phyloP scores from a whole-genome alignment of 108 stramenopile genomes.

The Nannochloropsis gaditana region DNA sequence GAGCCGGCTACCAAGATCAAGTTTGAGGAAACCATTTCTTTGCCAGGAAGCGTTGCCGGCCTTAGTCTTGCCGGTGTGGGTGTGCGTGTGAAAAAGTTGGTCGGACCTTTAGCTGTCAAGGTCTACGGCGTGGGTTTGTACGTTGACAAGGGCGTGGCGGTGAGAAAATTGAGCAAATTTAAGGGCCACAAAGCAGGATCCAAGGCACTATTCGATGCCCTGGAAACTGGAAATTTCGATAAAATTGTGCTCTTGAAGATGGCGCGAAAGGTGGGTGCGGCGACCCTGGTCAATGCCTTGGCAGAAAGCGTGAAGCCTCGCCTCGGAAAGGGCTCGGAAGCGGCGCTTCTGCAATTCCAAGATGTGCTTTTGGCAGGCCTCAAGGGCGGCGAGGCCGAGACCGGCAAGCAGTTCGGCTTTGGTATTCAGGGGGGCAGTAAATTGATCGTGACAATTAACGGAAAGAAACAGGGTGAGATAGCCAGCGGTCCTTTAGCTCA shows the following conservation, averaged over 20 bases:
- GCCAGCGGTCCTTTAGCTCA: neutral
- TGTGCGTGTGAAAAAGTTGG: slow-evolving; percentile 52
- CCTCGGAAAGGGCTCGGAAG: slow-evolving; percentile 36
- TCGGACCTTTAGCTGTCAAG: slow-evolving; percentile 51
- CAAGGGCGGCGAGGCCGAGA: slow-evolving; percentile 24
- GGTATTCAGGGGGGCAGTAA: neutral
- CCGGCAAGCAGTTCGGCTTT: slow-evolving; percentile 23
- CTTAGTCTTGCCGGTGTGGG: slow-evolving; percentile 48
- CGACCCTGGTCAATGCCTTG: slow-evolving; percentile 54
- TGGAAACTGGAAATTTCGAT: neutral
- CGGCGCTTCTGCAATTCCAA: slow-evolving; percentile 41
- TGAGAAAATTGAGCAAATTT: slow-evolving; percentile 30
- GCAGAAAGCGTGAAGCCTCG: slow-evolving; percentile 56
- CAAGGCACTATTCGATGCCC: slow-evolving; percentile 22
- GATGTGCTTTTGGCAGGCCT: slow-evolving; percentile 21
- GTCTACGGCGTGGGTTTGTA: slow-evolving; percentile 54
- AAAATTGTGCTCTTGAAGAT: slow-evolving; percentile 47
- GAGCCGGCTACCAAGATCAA: slow-evolving; percentile 36
- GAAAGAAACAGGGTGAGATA: slow-evolving; percentile 15
- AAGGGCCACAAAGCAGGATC: slow-evolving; percentile 25
- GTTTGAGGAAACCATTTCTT: slow-evolving; percentile 35
- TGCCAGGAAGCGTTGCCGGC: slow-evolving; percentile 23
- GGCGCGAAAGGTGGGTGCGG: slow-evolving; percentile 53
- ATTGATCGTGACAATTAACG: slow-evolving; percentile 16
- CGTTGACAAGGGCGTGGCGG: slow-evolving; percentile 43